Evolutionary conservation across 306 rosid species (phyloP).

Genomic region (Cyclanthera cordifolia): DNA sequence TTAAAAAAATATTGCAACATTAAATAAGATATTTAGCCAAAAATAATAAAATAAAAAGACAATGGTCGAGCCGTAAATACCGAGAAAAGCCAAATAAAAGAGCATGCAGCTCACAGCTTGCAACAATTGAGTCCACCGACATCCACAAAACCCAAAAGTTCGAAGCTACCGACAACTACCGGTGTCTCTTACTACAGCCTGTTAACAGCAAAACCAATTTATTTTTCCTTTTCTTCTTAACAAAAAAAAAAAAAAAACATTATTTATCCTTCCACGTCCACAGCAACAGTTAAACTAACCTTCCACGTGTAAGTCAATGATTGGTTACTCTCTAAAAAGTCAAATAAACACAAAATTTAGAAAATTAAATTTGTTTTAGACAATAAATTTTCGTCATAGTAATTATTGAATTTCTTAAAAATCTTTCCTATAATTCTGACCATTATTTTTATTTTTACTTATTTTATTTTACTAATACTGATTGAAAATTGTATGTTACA

Average conservation of each 20-base stretch:
- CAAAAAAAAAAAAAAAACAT: background rate
- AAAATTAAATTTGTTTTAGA: too few relatives aligned
- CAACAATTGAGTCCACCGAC: constrained; percentile 47
- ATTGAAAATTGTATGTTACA: too few relatives aligned
- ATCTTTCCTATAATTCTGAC: too few relatives aligned
- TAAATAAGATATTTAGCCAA: too few relatives aligned
- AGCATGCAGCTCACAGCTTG: background rate
- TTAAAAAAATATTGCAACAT: too few relatives aligned
- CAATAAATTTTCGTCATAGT: too few relatives aligned
- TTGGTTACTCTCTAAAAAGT: background rate
- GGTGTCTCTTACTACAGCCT: constrained; percentile 35
- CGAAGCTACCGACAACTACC: constrained; percentile 25
- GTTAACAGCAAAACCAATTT: constrained; percentile 21
- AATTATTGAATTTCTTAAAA: too few relatives aligned
- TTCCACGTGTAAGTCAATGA: background rate
- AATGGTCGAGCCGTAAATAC: background rate
- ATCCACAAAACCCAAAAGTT: constrained; percentile 8
- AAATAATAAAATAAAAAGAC: background rate
- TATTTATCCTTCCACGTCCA: background rate
- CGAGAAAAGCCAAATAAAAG: background rate
- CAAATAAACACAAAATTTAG: background rate
- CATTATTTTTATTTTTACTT: too few relatives aligned
- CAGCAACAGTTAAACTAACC: constrained; percentile 8
- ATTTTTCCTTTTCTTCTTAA: background rate
- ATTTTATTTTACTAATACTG: too few relatives aligned